Percentiles rank a stretch among this genome's conserved stretches.
Conservation (phyloP, 441 rosid genomes). For the Euphorbia schlechtendalii region DNA sequence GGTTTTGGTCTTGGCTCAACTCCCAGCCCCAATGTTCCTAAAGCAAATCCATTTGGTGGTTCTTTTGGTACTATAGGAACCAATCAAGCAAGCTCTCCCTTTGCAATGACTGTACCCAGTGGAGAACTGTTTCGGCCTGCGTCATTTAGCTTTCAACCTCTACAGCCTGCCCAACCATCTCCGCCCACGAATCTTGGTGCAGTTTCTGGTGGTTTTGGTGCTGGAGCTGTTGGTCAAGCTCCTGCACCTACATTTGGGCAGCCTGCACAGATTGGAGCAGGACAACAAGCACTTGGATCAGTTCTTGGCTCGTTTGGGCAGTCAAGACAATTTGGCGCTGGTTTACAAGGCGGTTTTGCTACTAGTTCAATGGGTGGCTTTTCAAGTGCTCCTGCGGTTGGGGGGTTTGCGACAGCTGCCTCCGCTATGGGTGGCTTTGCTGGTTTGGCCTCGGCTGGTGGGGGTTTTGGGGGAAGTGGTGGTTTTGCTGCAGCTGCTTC, state of each 20-base stretch:
- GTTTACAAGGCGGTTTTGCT: slow-evolving; percentile 48
- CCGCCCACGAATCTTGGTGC: slow-evolving; percentile 42
- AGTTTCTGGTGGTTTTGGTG: slow-evolving; percentile 55
- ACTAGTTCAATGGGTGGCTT: slow-evolving; percentile 42
- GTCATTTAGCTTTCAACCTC: slow-evolving; percentile 70
- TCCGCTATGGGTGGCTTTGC: slow-evolving; percentile 44
- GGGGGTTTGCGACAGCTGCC: slow-evolving; percentile 62
- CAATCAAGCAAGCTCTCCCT: slow-evolving; percentile 41
- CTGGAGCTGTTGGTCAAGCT: slow-evolving; percentile 38
- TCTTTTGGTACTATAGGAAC: slow-evolving; percentile 52
- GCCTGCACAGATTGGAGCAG: slow-evolving; percentile 68
- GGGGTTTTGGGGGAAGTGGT: slow-evolving; percentile 26
- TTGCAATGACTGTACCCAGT: slow-evolving; percentile 50
- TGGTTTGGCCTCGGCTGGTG: slow-evolving; percentile 31
- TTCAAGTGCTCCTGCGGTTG: slow-evolving; percentile 34
- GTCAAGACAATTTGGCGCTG: slow-evolving; percentile 75
- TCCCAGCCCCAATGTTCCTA: slow-evolving; percentile 42
- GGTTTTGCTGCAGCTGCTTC: slow-evolving; percentile 17
- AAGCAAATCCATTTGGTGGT: slow-evolving; percentile 66
- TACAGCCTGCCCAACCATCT: slow-evolving; percentile 48
- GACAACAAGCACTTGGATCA: slow-evolving; percentile 86
- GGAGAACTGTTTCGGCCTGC: slow-evolving; percentile 91
- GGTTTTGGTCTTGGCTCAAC: slow-evolving; percentile 49
- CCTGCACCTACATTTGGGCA: slow-evolving; percentile 74
- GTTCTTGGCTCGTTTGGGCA: slow-evolving; percentile 96